These are phyloP conservation scores for Ogataea hybrid DNA, from an alignment of 1,139 yeast species.

Conservation along the genomic window DNA sequence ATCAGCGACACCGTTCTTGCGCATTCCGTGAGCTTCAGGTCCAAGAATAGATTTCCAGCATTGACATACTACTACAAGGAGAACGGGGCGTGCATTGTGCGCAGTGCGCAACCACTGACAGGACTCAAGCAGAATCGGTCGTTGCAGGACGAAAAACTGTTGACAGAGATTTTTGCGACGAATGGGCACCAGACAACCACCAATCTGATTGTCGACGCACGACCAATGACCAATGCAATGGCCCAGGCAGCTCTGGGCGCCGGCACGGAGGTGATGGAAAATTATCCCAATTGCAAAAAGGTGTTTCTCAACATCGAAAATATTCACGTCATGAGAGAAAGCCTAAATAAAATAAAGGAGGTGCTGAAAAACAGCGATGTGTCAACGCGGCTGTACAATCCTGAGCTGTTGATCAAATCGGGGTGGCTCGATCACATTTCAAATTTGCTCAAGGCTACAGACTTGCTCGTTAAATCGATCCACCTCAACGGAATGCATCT, in stretches of 20 bases:
- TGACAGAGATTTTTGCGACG: constrained; percentile 66
- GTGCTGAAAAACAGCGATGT: constrained; percentile 70
- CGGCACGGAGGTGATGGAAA: constrained; percentile 91
- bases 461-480: constrained; percentile 72
- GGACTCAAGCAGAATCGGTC: constrained; percentile 88
- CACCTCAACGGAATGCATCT: constrained; percentile 82
- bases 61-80: constrained; percentile 70
- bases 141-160: constrained; percentile 83
- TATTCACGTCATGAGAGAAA: constrained; percentile 92
- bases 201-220: constrained; percentile 81
- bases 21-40: constrained; percentile 83
- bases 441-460: constrained; percentile 71
- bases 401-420: constrained; percentile 53
- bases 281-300: constrained; percentile 65
- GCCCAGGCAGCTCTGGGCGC: constrained; percentile 98
- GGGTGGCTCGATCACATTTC: constrained; percentile 80
- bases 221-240: constrained; percentile 93
- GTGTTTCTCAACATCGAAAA: constrained; percentile 90
- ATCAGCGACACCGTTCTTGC: constrained; percentile 80
- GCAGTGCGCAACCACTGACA: constrained; percentile 92
- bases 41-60: constrained; percentile 82
- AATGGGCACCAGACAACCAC: constrained; percentile 36
- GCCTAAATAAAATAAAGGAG: constrained; percentile 61
- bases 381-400: constrained; percentile 38
- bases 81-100: constrained; percentile 76